phyloP scores from a whole-genome alignment of 73 alveolate species.

The Paramecium bursaria region DNA sequence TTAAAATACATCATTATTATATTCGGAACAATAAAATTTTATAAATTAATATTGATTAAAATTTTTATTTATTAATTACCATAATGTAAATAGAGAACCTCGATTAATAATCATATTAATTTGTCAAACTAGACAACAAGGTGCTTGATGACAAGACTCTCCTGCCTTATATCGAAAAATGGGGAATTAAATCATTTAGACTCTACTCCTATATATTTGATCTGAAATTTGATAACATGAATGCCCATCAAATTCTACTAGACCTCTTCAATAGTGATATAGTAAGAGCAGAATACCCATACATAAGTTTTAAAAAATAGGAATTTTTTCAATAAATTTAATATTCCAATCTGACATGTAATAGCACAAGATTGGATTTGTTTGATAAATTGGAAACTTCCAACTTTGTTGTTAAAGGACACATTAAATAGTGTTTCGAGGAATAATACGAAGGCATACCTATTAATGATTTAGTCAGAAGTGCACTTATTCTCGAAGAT shows the following conservation, averaged over 20 bases:
- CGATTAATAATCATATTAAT: too few relatives aligned
- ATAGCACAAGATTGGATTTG: conserved; percentile 2
- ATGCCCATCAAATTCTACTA: conserved; percentile 16
- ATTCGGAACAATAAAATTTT: too few relatives aligned
- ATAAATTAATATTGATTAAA: too few relatives aligned
- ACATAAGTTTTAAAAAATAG: conserved; percentile 1
- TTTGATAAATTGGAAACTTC: conserved; percentile 32
- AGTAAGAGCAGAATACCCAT: conserved; percentile 18
- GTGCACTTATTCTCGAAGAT: conserved; percentile 28
- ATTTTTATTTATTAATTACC: too few relatives aligned
- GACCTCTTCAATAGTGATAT: conserved; percentile 28
- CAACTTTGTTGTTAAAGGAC: conserved; percentile 38
- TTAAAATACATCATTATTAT: too few relatives aligned
- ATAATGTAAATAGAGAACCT: too few relatives aligned
- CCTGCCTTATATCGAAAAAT: too few relatives aligned
- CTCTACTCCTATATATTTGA: conserved; percentile 27
- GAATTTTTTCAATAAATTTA: conserved; percentile 3
- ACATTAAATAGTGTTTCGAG: conserved; percentile 14
- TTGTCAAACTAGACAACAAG: too few relatives aligned
- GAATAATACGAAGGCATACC: conserved; percentile 30
- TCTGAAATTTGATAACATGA: conserved; percentile 29
- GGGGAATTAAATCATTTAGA: too few relatives aligned
- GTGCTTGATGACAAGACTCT: too few relatives aligned
- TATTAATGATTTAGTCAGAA: conserved; percentile 29
- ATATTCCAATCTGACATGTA: conserved; percentile 15